Percentiles rank a stretch among this genome's conserved stretches.
Evolutionary conservation across 306 rosid species (phyloP).

Genomic region (Glycine soja): DNA sequence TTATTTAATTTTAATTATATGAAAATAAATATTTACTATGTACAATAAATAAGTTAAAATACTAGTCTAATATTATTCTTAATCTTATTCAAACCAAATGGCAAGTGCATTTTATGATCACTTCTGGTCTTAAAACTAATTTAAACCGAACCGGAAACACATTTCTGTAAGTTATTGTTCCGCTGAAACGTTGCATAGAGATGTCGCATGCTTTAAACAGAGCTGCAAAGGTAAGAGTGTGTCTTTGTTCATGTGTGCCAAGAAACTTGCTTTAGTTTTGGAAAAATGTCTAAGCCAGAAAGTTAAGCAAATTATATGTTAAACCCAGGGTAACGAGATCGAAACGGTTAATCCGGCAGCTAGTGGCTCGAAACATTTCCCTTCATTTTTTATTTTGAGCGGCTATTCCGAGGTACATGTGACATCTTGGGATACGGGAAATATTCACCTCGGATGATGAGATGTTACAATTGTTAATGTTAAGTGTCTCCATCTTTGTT

Average conservation of each 20-base stretch:
- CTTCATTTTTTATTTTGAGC: neutral
- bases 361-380: neutral
- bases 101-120: no score
- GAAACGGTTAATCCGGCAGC: neutral
- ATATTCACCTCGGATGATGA: neutral
- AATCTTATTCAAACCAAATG: no score
- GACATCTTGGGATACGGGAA: neutral
- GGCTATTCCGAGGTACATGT: conserved; percentile 11
- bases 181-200: neutral
- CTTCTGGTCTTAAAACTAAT: no score
- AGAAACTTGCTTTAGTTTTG: neutral
- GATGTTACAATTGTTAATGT: neutral
- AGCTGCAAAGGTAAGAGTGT: no score
- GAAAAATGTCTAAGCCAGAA: neutral
- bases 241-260: neutral
- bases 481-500: neutral
- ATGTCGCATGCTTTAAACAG: neutral
- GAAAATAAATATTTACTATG: no score
- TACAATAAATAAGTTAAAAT: no score
- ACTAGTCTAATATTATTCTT: no score
- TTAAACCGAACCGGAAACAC: no score
- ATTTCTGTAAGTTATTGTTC: no score
- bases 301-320: no score
- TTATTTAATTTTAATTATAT: no score
- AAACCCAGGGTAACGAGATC: no score